Evolutionary conservation across 2,329 filamentous ascomycete species (phyloP).

Genomic region (Paraconiothyrium brasiliense): DNA sequence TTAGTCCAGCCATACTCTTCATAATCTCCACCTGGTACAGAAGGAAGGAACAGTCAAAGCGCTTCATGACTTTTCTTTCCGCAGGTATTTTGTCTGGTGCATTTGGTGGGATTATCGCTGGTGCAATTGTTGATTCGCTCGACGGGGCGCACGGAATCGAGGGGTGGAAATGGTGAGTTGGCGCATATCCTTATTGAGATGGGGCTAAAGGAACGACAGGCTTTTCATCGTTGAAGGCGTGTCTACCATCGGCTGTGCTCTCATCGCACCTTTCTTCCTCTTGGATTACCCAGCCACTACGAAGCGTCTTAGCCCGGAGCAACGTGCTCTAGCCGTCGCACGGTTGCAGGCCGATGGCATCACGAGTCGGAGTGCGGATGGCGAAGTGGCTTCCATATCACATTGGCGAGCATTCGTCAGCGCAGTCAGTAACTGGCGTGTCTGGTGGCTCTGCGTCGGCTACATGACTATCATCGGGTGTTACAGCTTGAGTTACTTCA

Average conservation of each 20-base stretch:
- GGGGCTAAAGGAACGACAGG: slow-evolving; percentile 19
- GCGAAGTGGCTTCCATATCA: slow-evolving; percentile 29
- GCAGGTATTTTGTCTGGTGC: slow-evolving; percentile 33
- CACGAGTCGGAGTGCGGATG: slow-evolving; percentile 29
- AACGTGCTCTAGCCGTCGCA: slow-evolving; percentile 50
- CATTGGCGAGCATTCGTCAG: slow-evolving; percentile 32
- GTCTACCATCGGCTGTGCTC: slow-evolving; percentile 30
- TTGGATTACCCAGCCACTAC: slow-evolving; percentile 47
- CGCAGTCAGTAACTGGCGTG: slow-evolving; percentile 33
- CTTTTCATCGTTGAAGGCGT: slow-evolving; percentile 38
- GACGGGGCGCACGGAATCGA: slow-evolving; percentile 30
- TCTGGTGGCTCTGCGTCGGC: slow-evolving; percentile 33
- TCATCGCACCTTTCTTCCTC: slow-evolving; percentile 35
- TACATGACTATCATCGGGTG: slow-evolving; percentile 42
- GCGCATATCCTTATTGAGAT: background rate
- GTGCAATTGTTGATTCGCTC: slow-evolving; percentile 30
- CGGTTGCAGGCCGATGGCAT: slow-evolving; percentile 37
- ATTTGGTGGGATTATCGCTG: slow-evolving; percentile 35
- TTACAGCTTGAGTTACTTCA: slow-evolving; percentile 37
- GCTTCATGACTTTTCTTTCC: slow-evolving; percentile 37
- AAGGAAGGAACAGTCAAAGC: slow-evolving; percentile 35
- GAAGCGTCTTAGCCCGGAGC: slow-evolving; percentile 53
- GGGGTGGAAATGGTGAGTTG: slow-evolving; percentile 33
- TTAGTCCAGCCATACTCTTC: slow-evolving; percentile 35
- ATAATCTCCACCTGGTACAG: slow-evolving; percentile 39